A percentile compares a stretch with the other conserved stretches of the same genome.
Conservation (phyloP, 768 basidiomycete genomes). For the Termitomyces sp. region DNA sequence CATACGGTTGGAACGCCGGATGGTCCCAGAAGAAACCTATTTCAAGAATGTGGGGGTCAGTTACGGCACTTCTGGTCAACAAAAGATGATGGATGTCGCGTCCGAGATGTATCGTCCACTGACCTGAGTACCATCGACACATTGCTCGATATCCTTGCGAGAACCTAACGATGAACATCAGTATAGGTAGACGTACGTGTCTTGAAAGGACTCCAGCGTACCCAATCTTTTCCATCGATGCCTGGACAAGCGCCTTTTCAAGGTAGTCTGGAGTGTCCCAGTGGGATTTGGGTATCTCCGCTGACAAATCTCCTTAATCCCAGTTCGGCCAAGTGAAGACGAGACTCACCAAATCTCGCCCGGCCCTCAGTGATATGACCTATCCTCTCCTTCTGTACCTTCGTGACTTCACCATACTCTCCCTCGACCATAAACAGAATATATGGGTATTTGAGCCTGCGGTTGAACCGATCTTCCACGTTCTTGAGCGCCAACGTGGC, state of each 20-base stretch:
- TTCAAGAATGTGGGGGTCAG: background rate
- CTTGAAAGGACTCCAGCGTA: background rate
- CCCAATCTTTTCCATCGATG: constrained; percentile 12
- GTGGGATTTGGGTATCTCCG: too few relatives aligned
- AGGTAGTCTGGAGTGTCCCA: too few relatives aligned
- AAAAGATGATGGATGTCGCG: background rate
- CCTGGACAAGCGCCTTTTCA: constrained; percentile 5
- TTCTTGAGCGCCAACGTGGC: constrained; percentile 25
- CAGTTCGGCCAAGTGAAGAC: background rate
- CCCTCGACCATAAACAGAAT: constrained; percentile 25
- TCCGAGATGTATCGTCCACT: background rate
- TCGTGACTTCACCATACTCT: constrained; percentile 18
- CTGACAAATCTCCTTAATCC: too few relatives aligned
- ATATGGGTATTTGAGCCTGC: constrained; percentile 25
- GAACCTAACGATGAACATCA: constrained; percentile 13
- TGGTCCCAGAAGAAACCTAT: constrained; percentile 28
- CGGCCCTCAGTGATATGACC: constrained; percentile 23
- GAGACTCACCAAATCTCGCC: constrained; percentile 22
- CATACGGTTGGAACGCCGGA: constrained; percentile 22
- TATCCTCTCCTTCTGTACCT: constrained; percentile 19
- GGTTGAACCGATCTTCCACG: constrained; percentile 27
- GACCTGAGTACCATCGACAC: constrained; percentile 29
- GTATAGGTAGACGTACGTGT: background rate
- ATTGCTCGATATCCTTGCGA: constrained; percentile 26
- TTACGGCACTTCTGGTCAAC: background rate